Percentiles rank a stretch among this genome's conserved stretches.
phyloP scores from a whole-genome alignment of 108 stramenopile genomes.

The Nitzschia sp. region DNA sequence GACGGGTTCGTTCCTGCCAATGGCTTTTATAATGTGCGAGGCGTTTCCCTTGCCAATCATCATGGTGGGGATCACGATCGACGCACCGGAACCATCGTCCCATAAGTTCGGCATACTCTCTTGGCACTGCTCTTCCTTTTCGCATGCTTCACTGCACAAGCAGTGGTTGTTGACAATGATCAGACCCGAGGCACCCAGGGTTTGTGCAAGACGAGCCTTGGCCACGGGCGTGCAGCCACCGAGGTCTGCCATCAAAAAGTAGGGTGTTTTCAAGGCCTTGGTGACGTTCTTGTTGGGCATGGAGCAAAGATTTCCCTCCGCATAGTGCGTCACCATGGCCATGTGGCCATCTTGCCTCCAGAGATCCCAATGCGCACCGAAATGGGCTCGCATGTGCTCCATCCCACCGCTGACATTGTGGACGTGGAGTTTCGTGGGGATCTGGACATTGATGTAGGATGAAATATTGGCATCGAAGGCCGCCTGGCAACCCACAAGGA shows the following conservation, averaged over 20 bases:
- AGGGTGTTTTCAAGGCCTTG: slow-evolving; percentile 17
- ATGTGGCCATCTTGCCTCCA: slow-evolving; percentile 17
- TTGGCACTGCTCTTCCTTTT: slow-evolving; percentile 14
- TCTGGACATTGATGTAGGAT: slow-evolving; percentile 26
- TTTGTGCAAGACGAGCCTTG: slow-evolving; percentile 81
- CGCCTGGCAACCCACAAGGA: no score
- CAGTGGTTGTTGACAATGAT: slow-evolving; percentile 87
- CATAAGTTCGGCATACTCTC: slow-evolving; percentile 75
- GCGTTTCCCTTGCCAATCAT: slow-evolving; percentile 79
- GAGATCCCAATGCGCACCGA: slow-evolving; percentile 21
- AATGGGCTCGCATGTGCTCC: slow-evolving; percentile 21
- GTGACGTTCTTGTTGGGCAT: background rate
- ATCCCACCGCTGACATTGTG: slow-evolving; percentile 13
- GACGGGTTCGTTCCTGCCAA: slow-evolving; percentile 54
- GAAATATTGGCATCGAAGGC: slow-evolving; percentile 25
- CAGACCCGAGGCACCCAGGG: slow-evolving; percentile 85
- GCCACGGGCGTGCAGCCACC: slow-evolving; percentile 87
- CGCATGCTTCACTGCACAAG: slow-evolving; percentile 50
- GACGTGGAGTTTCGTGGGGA: slow-evolving; percentile 15
- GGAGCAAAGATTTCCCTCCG: slow-evolving; percentile 16
- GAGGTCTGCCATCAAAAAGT: slow-evolving; percentile 81
- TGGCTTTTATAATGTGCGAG: slow-evolving; percentile 54
- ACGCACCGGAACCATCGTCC: slow-evolving; percentile 86
- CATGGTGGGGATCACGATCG: slow-evolving; percentile 87
- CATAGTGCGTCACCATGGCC: background rate